phyloP scores from a whole-genome alignment of 1,284 basidiomycete species.

The Hortiboletus rubellus region DNA sequence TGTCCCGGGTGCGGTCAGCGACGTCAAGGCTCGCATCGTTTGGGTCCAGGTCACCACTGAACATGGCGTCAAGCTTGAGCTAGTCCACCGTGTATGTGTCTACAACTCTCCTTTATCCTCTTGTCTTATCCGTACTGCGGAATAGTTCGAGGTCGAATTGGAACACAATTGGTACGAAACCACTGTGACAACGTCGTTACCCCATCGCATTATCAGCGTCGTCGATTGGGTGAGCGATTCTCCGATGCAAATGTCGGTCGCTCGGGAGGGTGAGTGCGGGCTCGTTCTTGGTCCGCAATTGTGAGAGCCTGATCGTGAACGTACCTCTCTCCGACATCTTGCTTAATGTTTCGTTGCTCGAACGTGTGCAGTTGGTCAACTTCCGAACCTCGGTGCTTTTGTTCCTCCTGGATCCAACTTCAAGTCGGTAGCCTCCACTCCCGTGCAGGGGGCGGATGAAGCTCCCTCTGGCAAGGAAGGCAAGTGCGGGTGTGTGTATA shows the following conservation, averaged over 20 bases:
- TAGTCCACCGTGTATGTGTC: conserved; percentile 40
- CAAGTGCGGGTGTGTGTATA: not conserved
- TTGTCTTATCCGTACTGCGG: not conserved
- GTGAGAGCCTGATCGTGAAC: conserved; percentile 13
- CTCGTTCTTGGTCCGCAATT: not conserved
- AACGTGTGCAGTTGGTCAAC: conserved; percentile 5
- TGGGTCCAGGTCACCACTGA: conserved; percentile 67
- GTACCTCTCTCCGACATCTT: not conserved
- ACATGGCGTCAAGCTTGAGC: conserved; percentile 51
- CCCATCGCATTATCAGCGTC: conserved; percentile 70
- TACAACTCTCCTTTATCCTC: not conserved
- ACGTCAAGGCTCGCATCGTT: conserved; percentile 66
- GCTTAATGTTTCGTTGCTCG: not conserved
- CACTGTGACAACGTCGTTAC: conserved; percentile 57
- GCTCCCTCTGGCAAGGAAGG: not conserved
- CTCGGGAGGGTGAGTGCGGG: not conserved
- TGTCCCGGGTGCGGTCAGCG: conserved; percentile 68
- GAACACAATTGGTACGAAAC: conserved; percentile 81
- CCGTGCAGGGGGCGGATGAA: not conserved
- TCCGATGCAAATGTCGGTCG: conserved; percentile 35
- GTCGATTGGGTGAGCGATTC: conserved; percentile 79
- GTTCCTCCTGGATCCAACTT: conserved; percentile 3
- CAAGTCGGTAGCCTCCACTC: not conserved
- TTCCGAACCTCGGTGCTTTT: conserved; percentile 12
- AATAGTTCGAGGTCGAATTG: conserved; percentile 77